phyloP scores from a whole-genome alignment of 345 rosid species.

The Eucalyptus caleyi region DNA sequence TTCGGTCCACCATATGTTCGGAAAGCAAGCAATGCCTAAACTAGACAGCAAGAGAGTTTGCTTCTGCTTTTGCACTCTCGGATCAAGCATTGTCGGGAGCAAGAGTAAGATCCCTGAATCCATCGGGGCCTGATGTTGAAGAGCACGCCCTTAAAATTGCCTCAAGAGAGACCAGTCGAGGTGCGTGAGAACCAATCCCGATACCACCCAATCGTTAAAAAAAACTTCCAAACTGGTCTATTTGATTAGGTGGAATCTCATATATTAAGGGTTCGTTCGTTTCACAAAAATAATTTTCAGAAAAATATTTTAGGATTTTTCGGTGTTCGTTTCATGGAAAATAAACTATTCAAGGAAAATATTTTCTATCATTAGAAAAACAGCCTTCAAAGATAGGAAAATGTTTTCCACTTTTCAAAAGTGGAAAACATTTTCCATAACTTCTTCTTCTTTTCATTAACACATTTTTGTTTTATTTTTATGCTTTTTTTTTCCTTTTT shows the following conservation, averaged over 20 bases:
- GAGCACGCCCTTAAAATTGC: background rate
- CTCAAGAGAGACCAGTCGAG: background rate
- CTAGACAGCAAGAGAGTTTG: background rate
- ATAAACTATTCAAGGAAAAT: too few species aligned
- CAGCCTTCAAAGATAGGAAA: too few species aligned
- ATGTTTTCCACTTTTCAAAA: too few species aligned
- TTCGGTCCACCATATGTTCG: background rate
- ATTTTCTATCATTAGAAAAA: too few species aligned
- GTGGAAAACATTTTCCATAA: too few species aligned
- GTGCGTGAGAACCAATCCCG: accelerated
- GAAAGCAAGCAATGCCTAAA: background rate
- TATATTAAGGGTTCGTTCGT: too few species aligned
- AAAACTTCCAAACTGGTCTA: background rate
- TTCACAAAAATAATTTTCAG: too few species aligned
- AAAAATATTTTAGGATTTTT: too few species aligned
- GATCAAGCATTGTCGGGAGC: background rate
- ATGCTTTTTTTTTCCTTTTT: too few species aligned
- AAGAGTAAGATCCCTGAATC: background rate
- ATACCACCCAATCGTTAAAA: background rate
- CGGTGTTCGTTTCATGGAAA: too few species aligned
- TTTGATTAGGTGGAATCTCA: background rate
- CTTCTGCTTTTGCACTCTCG: background rate
- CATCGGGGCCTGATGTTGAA: background rate
- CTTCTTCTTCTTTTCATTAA: too few species aligned
- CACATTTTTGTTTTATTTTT: too few species aligned